Base-by-base conservation (phyloP, 1,139 yeast genomes). In the Candida tetrigidarum region DNA sequence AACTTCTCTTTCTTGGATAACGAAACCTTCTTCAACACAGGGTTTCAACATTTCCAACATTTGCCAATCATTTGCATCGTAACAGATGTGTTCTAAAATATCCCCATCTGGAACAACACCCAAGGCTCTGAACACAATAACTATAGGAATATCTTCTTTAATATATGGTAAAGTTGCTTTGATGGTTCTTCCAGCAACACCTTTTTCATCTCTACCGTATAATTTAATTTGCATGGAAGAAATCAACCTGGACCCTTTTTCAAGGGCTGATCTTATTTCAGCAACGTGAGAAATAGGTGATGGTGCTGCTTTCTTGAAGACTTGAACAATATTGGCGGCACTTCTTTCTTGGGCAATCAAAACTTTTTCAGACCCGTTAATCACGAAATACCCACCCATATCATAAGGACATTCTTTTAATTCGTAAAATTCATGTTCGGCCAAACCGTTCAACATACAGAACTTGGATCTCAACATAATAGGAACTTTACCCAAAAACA, bases 41-140 rank as follows among this genome's bases (percentile, higher is more conserved):
- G 99, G 99, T 66, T 93, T 95, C 62, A 95, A 79, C 96, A 93
- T 90, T 71, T 95, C 99, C 69, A 93, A 80, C 99, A 95, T 95
- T 71, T 93, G 99, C 97, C 98, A 92, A 73, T 93, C 99, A 56
- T 86, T 88, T 47, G 92, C 92, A 67, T 93, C 99, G 66, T 92
- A 95, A 73, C 99, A 95, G 48, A 93, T 93, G 67, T 93, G 99
- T 68, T 93, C 98, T 58, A 95, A 76, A 60, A 93, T 95, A 73
- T 95, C 99, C 66, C 99, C 98, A 74, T 93, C 99, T 20, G 98
- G 98, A 19, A 95, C 97, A 45, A 93, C 95, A 56, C 99, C 99
- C 52, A 95, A 78, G 14, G 99, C 99, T 75, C 99, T 81, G 70
- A 93, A 93, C 15, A 95, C 97, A 62, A 93, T 86, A 27, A 93